A percentile compares a stretch with the other conserved stretches of the same genome.
phyloP scores from a whole-genome alignment of 1,284 basidiomycete genomes.

The Tilletia caries region DNA sequence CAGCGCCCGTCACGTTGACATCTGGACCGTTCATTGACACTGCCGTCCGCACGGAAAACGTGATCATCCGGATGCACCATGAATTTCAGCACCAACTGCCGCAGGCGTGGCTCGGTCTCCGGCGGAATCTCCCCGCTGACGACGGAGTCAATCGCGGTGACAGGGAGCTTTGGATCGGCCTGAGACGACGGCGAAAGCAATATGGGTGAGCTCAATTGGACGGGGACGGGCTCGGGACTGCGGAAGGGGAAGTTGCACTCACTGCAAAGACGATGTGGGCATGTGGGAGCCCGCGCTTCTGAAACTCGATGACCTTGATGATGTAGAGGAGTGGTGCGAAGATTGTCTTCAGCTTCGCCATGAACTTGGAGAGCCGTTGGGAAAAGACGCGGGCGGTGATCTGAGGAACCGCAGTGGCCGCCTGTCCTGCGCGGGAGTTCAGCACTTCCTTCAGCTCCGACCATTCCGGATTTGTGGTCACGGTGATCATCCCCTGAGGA shows the following conservation, averaged over 20 bases:
- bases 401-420: not conserved
- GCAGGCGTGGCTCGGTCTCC: not conserved
- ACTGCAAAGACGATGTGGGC: not conserved
- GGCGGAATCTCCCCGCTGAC: not conserved
- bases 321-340: not conserved
- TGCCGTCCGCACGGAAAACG: not conserved
- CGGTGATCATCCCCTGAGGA: not conserved
- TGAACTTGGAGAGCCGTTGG: not conserved
- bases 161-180: not conserved
- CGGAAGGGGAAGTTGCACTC: not conserved
- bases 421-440: not conserved
- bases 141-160: not conserved
- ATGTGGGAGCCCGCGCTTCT: not conserved
- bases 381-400: not conserved
- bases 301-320: conserved; percentile 9
- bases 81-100: not conserved
- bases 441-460: not conserved
- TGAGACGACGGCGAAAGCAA: too few species aligned
- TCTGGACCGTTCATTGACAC: not conserved
- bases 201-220: not conserved
- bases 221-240: not conserved
- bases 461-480: not conserved
- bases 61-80: not conserved
- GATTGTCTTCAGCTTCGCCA: not conserved
- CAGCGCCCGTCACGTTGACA: not conserved